A percentile compares a stretch with the other conserved stretches of the same genome.
These are phyloP conservation scores for Arctium lappa DNA, from an alignment of 129 eudicot species.

Conservation along the genomic window DNA sequence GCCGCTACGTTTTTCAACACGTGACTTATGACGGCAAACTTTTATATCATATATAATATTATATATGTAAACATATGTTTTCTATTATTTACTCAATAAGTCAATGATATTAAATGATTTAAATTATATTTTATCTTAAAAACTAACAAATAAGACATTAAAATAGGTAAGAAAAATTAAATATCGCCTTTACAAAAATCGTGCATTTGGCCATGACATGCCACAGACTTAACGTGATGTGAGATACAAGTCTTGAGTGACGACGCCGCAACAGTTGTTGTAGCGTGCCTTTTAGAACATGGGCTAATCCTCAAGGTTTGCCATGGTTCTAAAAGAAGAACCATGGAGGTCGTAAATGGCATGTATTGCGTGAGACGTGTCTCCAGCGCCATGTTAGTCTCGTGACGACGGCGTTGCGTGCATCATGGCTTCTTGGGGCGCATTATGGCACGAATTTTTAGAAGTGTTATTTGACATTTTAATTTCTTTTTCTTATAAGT, in stretches of 20 bases:
- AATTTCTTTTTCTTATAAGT: too few species aligned
- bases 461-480: too few species aligned
- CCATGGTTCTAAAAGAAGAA: background rate
- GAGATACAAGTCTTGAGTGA: background rate
- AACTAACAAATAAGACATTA: background rate
- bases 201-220: background rate
- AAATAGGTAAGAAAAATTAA: background rate
- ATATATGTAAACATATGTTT: too few species aligned
- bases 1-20: too few species aligned
- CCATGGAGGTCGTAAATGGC: background rate
- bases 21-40: background rate
- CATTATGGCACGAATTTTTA: too few species aligned
- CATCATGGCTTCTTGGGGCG: too few species aligned
- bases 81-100: background rate
- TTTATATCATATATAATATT: background rate
- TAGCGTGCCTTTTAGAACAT: background rate
- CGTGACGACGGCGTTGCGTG: background rate
- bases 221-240: background rate
- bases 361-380: background rate
- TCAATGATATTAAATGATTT: background rate
- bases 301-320: background rate
- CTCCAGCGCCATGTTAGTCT: background rate
- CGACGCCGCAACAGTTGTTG: background rate
- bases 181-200: background rate
- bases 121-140: too few species aligned